A percentile compares a stretch with the other conserved stretches of the same genome.
Evolutionary conservation across 2,329 filamentous ascomycete genomes (phyloP).

Genomic region (Penicillium hesseltinei): DNA sequence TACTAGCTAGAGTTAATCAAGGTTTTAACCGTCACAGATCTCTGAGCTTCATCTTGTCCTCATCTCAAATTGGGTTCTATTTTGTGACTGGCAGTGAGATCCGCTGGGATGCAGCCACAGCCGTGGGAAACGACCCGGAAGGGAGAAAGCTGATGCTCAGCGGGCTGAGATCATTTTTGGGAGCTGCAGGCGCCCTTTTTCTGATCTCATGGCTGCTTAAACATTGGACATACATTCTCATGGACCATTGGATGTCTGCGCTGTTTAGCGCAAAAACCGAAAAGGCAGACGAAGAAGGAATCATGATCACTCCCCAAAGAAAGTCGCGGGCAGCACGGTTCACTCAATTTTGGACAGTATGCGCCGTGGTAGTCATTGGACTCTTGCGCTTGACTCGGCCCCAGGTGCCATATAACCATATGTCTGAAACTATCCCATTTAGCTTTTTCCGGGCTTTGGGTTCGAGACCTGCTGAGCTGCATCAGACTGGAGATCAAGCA

Average conservation of each 20-base stretch:
- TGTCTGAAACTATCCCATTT: conserved; percentile 32
- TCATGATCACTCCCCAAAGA: conserved; percentile 8
- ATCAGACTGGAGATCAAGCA: conserved; percentile 9
- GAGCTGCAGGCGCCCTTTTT: conserved; percentile 20
- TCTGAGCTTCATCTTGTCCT: conserved; percentile 23
- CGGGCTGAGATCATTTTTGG: conserved; percentile 29
- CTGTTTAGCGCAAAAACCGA: conserved; percentile 15
- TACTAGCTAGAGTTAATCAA: neutral
- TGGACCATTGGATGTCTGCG: conserved; percentile 24
- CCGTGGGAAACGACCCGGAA: conserved; percentile 29
- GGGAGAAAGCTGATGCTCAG: conserved; percentile 32
- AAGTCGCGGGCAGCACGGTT: neutral
- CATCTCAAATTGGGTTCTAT: conserved; percentile 34
- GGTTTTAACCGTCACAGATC: conserved; percentile 13
- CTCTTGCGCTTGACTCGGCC: conserved; percentile 27
- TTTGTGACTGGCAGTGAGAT: conserved; percentile 34
- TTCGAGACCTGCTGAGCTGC: neutral
- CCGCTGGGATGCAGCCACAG: conserved; percentile 32
- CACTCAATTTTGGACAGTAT: conserved; percentile 21
- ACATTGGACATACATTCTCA: conserved; percentile 17
- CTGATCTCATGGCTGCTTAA: conserved; percentile 23
- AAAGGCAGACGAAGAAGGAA: conserved; percentile 17
- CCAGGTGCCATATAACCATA: conserved; percentile 30
- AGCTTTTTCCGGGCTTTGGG: conserved; percentile 24
- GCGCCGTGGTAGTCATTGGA: conserved; percentile 8